Base-by-base conservation (phyloP, 306 rosid species). In the Fagus crenata region DNA sequence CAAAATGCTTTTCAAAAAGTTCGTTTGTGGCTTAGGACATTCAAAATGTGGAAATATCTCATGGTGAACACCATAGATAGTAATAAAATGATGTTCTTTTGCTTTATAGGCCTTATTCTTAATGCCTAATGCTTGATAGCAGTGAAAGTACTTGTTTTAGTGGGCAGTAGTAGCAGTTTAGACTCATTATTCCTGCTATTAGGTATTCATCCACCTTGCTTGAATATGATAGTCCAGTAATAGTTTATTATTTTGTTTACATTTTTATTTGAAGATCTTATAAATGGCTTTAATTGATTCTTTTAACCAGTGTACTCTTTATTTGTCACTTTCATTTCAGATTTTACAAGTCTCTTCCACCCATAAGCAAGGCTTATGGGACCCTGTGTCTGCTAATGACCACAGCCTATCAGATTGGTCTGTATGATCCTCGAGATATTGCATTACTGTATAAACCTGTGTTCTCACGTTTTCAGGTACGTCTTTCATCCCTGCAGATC, bases 361-460 rank as follows among this genome's bases (percentile, higher is more conserved):
- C 99, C 18, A 89, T 92, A 77, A 89, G 88, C 79, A 96, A 89
- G 92, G 93, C 91, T 61, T 96, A 92, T 86, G 98, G 93, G 75
- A 92, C 98, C 15, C 7, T 81, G 56, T 92, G 99, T 75, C 18
- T 96, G 41, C n/a, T 89, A 65, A 86, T 90, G 42, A 92, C 99
- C 6, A 81, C 85, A 3, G 88, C 81, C 71, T 89, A 1, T 80
- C 90, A 89, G 0, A 71, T 92, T 64, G 93, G 96, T 60, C 67
- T 92, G 32, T 84, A 55, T 69, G 6, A 56, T 64, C 69, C 36
- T 4, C 0, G 0, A 9, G 1, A 63, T 70, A 80, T 92, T 82
- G 93, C 90, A 53, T 81, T 96, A 11, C 0, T 64, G 3, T 81
- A 91, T n/a, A 69, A 56, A 2, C 55, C 3, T 2, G 89, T 87